A percentile compares a stretch with the other conserved stretches of the same genome.
These are phyloP conservation scores for Tetrapyrgos nigripes DNA, from an alignment of 1,284 basidiomycete genomes.

Conservation along the genomic window DNA sequence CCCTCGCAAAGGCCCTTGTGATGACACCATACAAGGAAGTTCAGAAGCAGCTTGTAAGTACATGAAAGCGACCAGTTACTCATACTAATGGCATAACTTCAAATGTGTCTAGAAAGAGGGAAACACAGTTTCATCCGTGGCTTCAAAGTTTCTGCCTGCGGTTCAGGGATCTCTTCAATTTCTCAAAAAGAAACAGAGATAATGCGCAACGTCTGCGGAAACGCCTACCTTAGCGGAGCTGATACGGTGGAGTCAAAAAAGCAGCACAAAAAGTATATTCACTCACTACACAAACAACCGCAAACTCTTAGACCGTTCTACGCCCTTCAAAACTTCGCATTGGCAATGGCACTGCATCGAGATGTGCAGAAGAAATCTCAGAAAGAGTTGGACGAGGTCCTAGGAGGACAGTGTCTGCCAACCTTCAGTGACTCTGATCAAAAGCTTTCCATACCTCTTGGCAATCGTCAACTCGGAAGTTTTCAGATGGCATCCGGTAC, in stretches of 20 bases:
- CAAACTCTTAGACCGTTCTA: too few relatives aligned
- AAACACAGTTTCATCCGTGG: constrained; percentile 1
- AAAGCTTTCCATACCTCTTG: constrained; percentile 38
- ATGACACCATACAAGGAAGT: background rate
- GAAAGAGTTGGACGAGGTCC: constrained; percentile 40
- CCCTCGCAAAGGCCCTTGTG: background rate
- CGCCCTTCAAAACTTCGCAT: constrained; percentile 30
- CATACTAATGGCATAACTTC: too few relatives aligned
- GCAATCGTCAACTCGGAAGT: constrained; percentile 41
- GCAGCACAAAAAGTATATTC: too few relatives aligned
- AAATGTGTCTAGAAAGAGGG: constrained; percentile 6
- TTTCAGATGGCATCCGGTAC: constrained; percentile 42
- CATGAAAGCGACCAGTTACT: too few relatives aligned
- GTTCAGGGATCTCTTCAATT: background rate
- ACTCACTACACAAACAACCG: too few relatives aligned
- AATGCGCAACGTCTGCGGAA: constrained; percentile 3
- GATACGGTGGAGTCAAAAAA: too few relatives aligned
- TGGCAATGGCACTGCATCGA: constrained; percentile 43
- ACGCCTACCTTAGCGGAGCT: background rate
- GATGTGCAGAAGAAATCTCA: constrained; percentile 40
- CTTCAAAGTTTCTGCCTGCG: constrained; percentile 1
- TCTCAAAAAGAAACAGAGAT: background rate
- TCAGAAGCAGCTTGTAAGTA: background rate
- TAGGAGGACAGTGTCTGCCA: constrained; percentile 37
- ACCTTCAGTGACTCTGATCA: constrained; percentile 32